Conservation (phyloP, 2,329 filamentous ascomycete species). For the Alternaria sp. region DNA sequence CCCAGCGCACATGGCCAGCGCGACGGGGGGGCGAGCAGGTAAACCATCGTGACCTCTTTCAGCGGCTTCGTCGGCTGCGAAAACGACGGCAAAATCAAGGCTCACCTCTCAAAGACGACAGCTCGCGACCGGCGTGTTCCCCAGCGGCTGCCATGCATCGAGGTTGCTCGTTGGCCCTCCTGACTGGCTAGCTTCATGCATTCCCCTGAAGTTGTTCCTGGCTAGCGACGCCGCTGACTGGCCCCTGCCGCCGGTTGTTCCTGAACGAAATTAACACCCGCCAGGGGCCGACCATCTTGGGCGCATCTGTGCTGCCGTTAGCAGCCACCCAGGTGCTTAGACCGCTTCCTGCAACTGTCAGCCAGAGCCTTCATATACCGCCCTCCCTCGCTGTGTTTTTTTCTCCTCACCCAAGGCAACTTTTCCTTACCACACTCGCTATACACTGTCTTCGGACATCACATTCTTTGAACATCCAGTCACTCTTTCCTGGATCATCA, state of each 20-base stretch:
- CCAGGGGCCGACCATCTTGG: slow-evolving; percentile 38
- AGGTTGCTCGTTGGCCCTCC: slow-evolving; percentile 17
- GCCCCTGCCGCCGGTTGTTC: slow-evolving; percentile 34
- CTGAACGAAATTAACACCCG: slow-evolving; percentile 48
- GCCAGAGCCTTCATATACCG: slow-evolving; percentile 46
- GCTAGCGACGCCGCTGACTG: slow-evolving; percentile 36
- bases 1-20: neutral
- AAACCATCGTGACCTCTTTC: slow-evolving; percentile 10
- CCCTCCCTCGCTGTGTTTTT: slow-evolving; percentile 24
- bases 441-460: slow-evolving; percentile 43
- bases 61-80: slow-evolving; percentile 13
- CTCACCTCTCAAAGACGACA: slow-evolving; percentile 64
- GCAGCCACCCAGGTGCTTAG: slow-evolving; percentile 35
- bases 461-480: slow-evolving; percentile 49
- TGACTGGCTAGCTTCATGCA: slow-evolving; percentile 35
- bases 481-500: slow-evolving; percentile 49
- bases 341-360: slow-evolving; percentile 38
- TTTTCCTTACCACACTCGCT: slow-evolving; percentile 48
- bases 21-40: neutral
- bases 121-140: slow-evolving; percentile 65
- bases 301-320: slow-evolving; percentile 24
- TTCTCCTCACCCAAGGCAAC: slow-evolving; percentile 45
- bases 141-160: slow-evolving; percentile 29
- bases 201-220: slow-evolving; percentile 32
- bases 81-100: slow-evolving; percentile 7